These are phyloP conservation scores for Aspergillus luchuensis DNA, from an alignment of 2,329 filamentous ascomycete species.

Conservation along the genomic window DNA sequence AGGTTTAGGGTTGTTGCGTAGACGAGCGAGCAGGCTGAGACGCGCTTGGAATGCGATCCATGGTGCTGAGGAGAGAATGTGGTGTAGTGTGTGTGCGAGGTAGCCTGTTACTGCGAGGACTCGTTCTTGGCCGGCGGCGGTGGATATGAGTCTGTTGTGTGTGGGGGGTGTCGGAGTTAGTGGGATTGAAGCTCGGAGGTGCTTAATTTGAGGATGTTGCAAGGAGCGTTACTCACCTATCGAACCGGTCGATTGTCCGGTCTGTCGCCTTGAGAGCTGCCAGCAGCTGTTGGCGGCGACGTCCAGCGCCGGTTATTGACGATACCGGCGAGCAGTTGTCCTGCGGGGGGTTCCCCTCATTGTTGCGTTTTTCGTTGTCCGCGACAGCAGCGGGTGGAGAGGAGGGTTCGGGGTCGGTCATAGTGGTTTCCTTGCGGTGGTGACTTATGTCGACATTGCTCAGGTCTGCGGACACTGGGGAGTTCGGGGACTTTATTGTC, in stretches of 20 bases:
- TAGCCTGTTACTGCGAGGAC: constrained; percentile 71
- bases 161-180: constrained; percentile 8
- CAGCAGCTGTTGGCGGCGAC: constrained; percentile 22
- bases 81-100: constrained; percentile 61
- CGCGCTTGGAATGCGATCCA: constrained; percentile 44
- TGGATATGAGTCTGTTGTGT: constrained; percentile 61
- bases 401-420: constrained; percentile 23
- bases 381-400: constrained; percentile 17
- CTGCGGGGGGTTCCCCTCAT: constrained; percentile 26
- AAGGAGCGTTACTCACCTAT: too few relatives aligned
- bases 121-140: constrained; percentile 69
- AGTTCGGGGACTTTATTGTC: neutral
- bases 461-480: neutral
- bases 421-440: constrained; percentile 5
- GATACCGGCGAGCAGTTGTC: constrained; percentile 1
- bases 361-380: constrained; percentile 21
- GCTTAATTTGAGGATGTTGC: too few relatives aligned
- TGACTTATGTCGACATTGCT: neutral
- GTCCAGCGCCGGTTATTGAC: constrained; percentile 16
- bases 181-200: too few relatives aligned
- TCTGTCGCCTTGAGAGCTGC: constrained; percentile 33
- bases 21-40: constrained; percentile 44
- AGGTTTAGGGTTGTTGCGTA: constrained; percentile 24
- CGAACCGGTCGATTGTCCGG: constrained; percentile 31
- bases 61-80: constrained; percentile 60